Percentiles rank a stretch among this genome's conserved stretches.
Conservation (phyloP, 768 basidiomycete species). For the Boletus eberwhitei region DNA sequence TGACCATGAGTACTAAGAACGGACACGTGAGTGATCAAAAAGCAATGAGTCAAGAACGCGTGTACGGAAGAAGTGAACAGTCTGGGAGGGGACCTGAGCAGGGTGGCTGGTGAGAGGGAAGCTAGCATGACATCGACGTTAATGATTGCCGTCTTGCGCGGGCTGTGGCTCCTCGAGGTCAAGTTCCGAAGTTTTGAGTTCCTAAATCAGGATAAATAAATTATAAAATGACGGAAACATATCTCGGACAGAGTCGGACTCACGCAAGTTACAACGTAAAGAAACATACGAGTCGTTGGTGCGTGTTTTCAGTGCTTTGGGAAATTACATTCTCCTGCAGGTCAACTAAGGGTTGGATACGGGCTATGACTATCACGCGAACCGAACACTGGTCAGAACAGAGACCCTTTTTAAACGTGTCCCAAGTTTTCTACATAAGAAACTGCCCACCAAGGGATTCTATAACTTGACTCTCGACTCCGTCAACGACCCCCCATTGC, state of each 20-base stretch:
- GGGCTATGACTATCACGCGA: background rate
- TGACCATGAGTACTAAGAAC: background rate
- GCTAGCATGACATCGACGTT: background rate
- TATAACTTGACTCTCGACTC: background rate
- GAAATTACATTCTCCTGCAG: constrained; percentile 2
- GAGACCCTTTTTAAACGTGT: background rate
- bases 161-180: too few relatives aligned
- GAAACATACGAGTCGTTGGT: background rate
- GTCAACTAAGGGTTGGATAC: background rate
- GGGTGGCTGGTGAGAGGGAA: background rate
- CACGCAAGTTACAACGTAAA: background rate
- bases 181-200: too few relatives aligned
- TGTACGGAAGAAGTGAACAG: background rate
- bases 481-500: background rate
- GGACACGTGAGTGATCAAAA: background rate
- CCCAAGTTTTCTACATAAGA: background rate
- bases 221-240: too few relatives aligned
- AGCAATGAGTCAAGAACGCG: background rate
- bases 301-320: background rate
- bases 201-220: background rate
- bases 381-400: background rate
- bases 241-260: too few relatives aligned
- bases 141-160: background rate
- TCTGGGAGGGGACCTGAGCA: background rate
- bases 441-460: background rate